These are phyloP conservation scores for Cadophora luteo-olivacea DNA, from an alignment of 2,329 filamentous ascomycete genomes.

Conservation along the genomic window DNA sequence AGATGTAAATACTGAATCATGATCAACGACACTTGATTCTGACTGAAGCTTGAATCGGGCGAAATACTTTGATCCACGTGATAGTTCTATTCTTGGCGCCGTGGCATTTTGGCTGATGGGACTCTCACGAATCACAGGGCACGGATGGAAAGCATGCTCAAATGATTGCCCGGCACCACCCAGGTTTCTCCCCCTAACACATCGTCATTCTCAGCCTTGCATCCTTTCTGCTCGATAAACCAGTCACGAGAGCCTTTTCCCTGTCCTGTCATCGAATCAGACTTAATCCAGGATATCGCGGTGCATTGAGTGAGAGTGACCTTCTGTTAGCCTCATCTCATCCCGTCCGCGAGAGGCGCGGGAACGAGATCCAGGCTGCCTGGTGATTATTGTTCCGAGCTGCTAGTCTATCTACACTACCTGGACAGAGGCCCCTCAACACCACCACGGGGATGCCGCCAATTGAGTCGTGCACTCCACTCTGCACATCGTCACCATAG, in stretches of 20 bases:
- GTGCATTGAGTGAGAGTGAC: neutral
- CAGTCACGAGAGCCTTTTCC: neutral
- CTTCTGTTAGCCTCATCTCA: neutral
- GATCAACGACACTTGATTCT: neutral
- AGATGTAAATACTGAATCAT: neutral
- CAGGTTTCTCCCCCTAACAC: neutral
- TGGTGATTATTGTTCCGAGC: neutral
- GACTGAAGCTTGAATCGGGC: neutral
- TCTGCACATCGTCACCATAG: constrained; percentile 34
- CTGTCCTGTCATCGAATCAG: neutral
- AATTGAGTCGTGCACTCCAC: constrained; percentile 15
- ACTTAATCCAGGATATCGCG: constrained; percentile 1
- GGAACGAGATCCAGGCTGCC: neutral
- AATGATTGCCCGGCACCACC: constrained; percentile 12
- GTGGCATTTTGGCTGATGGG: neutral
- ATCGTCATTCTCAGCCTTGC: constrained; percentile 12
- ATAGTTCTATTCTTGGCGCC: neutral
- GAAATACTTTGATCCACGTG: neutral
- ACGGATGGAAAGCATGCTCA: neutral
- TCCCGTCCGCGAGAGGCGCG: neutral
- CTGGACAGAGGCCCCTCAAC: neutral
- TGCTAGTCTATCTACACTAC: too few relatives aligned
- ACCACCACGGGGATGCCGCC: neutral
- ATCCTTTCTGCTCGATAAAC: neutral
- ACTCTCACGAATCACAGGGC: constrained; percentile 6